These are phyloP conservation scores for Pleurozium schreberi DNA, from an alignment of 225 moss, liverwort and hornwort species.

Conservation along the genomic window DNA sequence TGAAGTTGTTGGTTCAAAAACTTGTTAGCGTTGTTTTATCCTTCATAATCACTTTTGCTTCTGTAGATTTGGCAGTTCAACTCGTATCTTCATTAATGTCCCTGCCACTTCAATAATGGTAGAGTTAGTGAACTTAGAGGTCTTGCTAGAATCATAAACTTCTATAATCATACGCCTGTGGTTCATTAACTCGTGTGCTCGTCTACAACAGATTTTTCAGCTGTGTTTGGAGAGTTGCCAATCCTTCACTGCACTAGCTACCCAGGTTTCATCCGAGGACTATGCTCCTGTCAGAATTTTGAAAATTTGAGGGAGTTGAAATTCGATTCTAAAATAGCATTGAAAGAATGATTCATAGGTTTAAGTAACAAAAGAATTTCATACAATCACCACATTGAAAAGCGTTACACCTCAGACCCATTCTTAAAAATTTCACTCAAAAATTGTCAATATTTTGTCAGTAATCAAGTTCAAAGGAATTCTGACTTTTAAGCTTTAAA, in stretches of 20 bases:
- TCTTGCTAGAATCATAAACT: background rate
- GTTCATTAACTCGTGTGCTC: background rate
- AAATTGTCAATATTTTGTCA: background rate
- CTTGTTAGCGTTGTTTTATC: background rate
- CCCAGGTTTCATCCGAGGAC: slow-evolving; percentile 19
- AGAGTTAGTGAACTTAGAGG: background rate
- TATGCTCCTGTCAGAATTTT: background rate
- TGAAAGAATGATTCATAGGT: background rate
- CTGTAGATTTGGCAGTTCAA: background rate
- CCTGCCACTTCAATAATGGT: background rate
- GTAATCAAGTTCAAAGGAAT: background rate
- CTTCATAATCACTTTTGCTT: background rate
- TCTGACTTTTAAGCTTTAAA: background rate
- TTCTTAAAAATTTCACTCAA: background rate
- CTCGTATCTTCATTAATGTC: background rate
- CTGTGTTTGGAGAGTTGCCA: slow-evolving; percentile 65
- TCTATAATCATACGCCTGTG: background rate
- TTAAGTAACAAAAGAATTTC: background rate
- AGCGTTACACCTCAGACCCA: background rate
- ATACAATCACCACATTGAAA: background rate
- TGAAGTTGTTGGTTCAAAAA: background rate
- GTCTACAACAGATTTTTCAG: slow-evolving; percentile 63
- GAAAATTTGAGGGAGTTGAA: background rate
- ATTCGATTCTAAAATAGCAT: background rate
- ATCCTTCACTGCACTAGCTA: slow-evolving; percentile 33